These are phyloP conservation scores for Sanguinoderma infundibulare DNA, from an alignment of 1,284 basidiomycete genomes.

Conservation along the genomic window DNA sequence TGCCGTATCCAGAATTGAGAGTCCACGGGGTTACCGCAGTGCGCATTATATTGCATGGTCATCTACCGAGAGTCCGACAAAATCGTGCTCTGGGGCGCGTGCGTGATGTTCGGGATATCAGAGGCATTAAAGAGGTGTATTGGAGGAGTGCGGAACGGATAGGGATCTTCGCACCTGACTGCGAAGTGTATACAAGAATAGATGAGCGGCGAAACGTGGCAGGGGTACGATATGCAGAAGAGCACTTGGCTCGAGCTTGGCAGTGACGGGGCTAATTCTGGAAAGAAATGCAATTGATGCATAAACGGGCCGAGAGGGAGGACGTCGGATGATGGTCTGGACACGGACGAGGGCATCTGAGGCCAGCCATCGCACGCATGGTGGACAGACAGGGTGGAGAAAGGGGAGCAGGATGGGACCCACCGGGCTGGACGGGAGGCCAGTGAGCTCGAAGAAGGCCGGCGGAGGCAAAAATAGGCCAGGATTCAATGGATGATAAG, in stretches of 20 bases:
- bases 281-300: slow-evolving; percentile 11
- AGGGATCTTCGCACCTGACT: slow-evolving; percentile 2
- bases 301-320: background rate
- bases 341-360: background rate
- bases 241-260: slow-evolving; percentile 28
- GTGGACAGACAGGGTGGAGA: slow-evolving; percentile 2
- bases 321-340: slow-evolving; percentile 3
- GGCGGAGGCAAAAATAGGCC: slow-evolving; percentile 20
- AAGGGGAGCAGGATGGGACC: slow-evolving; percentile 6
- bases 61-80: background rate
- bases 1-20: background rate
- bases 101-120: background rate
- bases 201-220: slow-evolving; percentile 22
- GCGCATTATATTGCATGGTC: slow-evolving; percentile 8
- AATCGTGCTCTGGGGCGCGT: background rate
- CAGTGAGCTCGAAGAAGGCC: background rate
- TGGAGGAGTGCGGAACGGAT: background rate
- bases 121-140: background rate
- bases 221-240: slow-evolving; percentile 12
- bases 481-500: slow-evolving; percentile 24
- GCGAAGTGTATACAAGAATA: slow-evolving; percentile 7
- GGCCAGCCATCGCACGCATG: background rate
- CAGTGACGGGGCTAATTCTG: slow-evolving; percentile 27
- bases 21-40: background rate
- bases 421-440: background rate